Evolutionary conservation across 2,329 filamentous ascomycete genomes (phyloP), one percentile per base, ranked within the genome.

Genomic region (Knoxdaviesia proteae): DNA sequence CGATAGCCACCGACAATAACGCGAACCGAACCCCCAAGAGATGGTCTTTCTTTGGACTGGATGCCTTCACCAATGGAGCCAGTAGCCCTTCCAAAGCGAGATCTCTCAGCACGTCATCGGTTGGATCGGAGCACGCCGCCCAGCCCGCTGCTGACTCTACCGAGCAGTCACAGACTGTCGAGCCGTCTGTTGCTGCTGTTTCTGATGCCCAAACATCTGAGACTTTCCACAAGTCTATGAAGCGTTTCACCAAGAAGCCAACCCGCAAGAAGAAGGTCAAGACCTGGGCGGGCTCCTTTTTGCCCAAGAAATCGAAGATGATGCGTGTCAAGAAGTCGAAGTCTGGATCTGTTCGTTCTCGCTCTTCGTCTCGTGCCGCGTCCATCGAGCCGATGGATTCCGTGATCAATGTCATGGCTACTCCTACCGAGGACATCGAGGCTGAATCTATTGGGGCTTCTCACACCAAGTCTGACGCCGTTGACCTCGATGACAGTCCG

Each of bases 201-300:
- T 32, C 46, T 42, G 8, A 49, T 39, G 30, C 20, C 20, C 20
- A 20, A 20, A 20, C 20, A 20, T 20, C 20, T 20, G 20, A 20
- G 2, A 20, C 3, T 3, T 20, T 2, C 20, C 38, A 36, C n/a
- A 42, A 39, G 9, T 38, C 36, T 8, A 45, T 42, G 44, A 49
- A 50, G 20, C 47, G 47, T 34, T 20, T 20, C 20, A 20, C 20
- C 20, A 20, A 20, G 20, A 20, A 20, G 20, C 20, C 20, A 20
- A 53, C 58, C 33, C 56, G 58, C 44, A 64, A 62, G 53, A 86
- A 83, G 60, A 81, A 81, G 56, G 81, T 88, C 45, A 84, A 82
- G 53, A 69, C 69, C 4, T 80, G 77, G 76, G 73, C 74, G 11
- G 77, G 75, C 33, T 72, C 74, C 2, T 78, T 81, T 44, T 61